Percentiles rank a stretch among this genome's conserved stretches.
These are phyloP conservation scores for Corylus americana DNA, from an alignment of 306 rosid genomes.

Conservation along the genomic window DNA sequence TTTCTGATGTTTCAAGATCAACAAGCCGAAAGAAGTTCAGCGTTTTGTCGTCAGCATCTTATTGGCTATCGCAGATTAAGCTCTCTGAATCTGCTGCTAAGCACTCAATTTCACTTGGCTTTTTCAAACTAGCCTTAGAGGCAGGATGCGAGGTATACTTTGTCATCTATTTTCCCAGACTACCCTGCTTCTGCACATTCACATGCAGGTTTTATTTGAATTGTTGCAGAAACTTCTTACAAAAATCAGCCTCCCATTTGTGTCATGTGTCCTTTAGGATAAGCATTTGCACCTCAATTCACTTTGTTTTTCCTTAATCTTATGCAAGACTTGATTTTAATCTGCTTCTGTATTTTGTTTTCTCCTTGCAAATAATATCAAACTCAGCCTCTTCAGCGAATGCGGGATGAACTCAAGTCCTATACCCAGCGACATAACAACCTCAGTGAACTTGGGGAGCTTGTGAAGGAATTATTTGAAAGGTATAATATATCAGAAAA, in stretches of 20 bases:
- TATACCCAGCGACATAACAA: conserved; percentile 52
- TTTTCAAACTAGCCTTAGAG: conserved; percentile 82
- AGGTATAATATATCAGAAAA: conserved; percentile 43
- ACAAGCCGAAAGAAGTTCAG: conserved; percentile 54
- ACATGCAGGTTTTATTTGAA: not conserved
- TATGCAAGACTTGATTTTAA: not conserved
- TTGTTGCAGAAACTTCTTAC: not conserved
- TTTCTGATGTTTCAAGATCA: conserved; percentile 56
- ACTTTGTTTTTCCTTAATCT: not conserved
- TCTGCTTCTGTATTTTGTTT: not conserved
- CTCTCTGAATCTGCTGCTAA: conserved; percentile 74
- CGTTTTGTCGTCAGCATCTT: conserved; percentile 68
- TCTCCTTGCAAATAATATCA: not conserved
- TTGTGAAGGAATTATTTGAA: conserved; percentile 58
- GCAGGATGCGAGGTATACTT: conserved; percentile 77
- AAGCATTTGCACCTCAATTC: not conserved
- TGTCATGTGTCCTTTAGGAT: not conserved
- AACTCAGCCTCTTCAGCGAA: conserved; percentile 61
- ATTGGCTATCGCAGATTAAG: conserved; percentile 86
- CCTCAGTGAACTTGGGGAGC: conserved; percentile 51
- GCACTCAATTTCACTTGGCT: conserved; percentile 81
- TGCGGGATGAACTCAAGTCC: conserved; percentile 65
- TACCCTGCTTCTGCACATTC: not conserved
- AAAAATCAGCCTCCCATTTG: not conserved
- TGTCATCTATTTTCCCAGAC: not conserved